Conservation (phyloP, 106 monocot genomes). For the Posidonia australis region DNA sequence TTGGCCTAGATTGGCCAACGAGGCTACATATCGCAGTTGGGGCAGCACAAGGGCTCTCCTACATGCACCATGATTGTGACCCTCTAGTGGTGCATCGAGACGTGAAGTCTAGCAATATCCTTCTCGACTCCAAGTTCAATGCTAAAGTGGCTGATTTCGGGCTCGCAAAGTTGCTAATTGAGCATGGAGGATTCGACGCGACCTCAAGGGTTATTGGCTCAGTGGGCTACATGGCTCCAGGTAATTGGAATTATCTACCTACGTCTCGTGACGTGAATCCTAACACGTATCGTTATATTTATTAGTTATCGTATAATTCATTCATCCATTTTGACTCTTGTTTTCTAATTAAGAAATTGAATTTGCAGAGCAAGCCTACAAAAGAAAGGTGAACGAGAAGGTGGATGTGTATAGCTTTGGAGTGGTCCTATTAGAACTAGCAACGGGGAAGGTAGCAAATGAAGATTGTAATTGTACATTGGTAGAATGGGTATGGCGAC, state of each 20-base stretch:
- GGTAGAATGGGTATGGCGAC: constrained; percentile 13
- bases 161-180: constrained; percentile 45
- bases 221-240: constrained; percentile 88
- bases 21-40: constrained; percentile 61
- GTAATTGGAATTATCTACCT: too few species aligned
- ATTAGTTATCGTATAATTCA: too few species aligned
- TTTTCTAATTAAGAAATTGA: too few species aligned
- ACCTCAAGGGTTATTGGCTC: constrained; percentile 39
- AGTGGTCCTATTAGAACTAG: constrained; percentile 76
- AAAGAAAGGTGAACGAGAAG: too few species aligned
- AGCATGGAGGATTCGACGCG: constrained; percentile 5
- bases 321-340: too few species aligned
- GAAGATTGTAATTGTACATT: constrained; percentile 26
- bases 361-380: too few species aligned
- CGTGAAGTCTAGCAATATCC: constrained; percentile 77
- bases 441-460: constrained; percentile 42
- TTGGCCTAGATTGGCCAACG: constrained; percentile 53
- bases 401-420: constrained; percentile 86
- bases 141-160: constrained; percentile 76
- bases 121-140: constrained; percentile 45
- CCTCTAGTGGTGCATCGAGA: constrained; percentile 63
- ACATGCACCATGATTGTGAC: constrained; percentile 68
- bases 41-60: constrained; percentile 50
- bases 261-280: too few species aligned
- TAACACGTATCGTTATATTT: too few species aligned